Base-by-base conservation (phyloP, 371 early-diverging fungal genomes). In the Mortierella sp. region DNA sequence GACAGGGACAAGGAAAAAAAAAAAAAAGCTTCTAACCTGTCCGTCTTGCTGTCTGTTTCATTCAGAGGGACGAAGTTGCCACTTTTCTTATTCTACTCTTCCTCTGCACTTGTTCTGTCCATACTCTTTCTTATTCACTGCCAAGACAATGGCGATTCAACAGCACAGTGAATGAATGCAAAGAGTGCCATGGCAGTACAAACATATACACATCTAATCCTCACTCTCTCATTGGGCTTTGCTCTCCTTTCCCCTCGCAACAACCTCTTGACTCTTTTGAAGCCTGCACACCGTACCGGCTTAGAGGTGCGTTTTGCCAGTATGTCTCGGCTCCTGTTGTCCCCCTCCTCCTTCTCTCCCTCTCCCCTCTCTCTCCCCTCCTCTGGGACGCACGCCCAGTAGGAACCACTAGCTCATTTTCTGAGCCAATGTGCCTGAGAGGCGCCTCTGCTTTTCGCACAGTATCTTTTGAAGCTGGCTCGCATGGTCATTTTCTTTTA, bases 241-340 rank as follows among this genome's bases (percentile, higher is more conserved):
- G 38, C 68, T 41, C 24, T 38, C 68, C 68, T 24, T 68, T 38
- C 68, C 68, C 68, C 41, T 38, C 41, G 41, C 51, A 51, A 51
- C 51, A 51, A 68, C 68, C 38, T 38, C 68, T 41, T 68, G 68
- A 68, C 41, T 24, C 46, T 75, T 38, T 44, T 63, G 18, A 11
- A 44, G 10, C n/a, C 55, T 54, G 54, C 54, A 51, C 54, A 41
- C 38, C 24, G 41, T 73, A 48, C 38, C 35, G n/a, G 24, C 54
- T 14, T 73, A 41, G 41, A 68, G 21, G 43, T 10, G 68, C 68
- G 18, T 12, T 32, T 8, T 41, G 41, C 10, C 8, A 41, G 38
- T 68, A 38, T 24, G 68, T 38, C 41, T 68, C 68, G 68, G 68
- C 68, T 41, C 32, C 73, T 54, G 7, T 73, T 35, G 27, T 41